These are phyloP conservation scores for Oxytropis ochrocephala DNA, from an alignment of 306 rosid genomes.

Conservation along the genomic window DNA sequence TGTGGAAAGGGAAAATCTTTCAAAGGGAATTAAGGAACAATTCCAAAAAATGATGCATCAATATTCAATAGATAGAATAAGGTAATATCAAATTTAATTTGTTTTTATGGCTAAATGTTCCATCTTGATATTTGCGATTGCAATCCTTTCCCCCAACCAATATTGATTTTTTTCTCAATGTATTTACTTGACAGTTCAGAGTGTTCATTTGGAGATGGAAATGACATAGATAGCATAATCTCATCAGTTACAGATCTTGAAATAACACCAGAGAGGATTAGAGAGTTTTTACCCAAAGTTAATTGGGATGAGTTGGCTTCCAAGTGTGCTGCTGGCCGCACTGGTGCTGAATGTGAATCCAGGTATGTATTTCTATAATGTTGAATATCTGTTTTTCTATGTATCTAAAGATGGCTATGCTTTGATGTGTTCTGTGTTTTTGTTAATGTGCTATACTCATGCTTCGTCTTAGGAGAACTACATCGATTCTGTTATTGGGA, in stretches of 20 bases:
- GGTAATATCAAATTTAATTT: slow-evolving; percentile 35
- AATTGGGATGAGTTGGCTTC: slow-evolving; percentile 85
- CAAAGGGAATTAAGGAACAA: slow-evolving; percentile 80
- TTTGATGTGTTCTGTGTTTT: slow-evolving; percentile 2
- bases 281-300: slow-evolving; percentile 69
- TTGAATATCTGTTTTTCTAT: not conserved
- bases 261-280: slow-evolving; percentile 46
- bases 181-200: slow-evolving; percentile 34
- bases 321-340: slow-evolving; percentile 55
- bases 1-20: slow-evolving; percentile 57
- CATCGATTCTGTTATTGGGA: not conserved
- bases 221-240: slow-evolving; percentile 50
- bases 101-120: not conserved
- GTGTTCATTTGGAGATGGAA: slow-evolving; percentile 37
- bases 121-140: slow-evolving; percentile 5
- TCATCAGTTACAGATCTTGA: slow-evolving; percentile 55
- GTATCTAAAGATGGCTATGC: slow-evolving; percentile 5
- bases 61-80: slow-evolving; percentile 43
- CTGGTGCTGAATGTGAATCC: slow-evolving; percentile 85
- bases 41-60: slow-evolving; percentile 71
- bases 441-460: not conserved
- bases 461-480: not conserved
- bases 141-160: not conserved
- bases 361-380: slow-evolving; percentile 49
- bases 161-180: not conserved